These are phyloP conservation scores for Wickerhamiella dianesei DNA, from an alignment of 805 yeast species.

Conservation along the genomic window DNA sequence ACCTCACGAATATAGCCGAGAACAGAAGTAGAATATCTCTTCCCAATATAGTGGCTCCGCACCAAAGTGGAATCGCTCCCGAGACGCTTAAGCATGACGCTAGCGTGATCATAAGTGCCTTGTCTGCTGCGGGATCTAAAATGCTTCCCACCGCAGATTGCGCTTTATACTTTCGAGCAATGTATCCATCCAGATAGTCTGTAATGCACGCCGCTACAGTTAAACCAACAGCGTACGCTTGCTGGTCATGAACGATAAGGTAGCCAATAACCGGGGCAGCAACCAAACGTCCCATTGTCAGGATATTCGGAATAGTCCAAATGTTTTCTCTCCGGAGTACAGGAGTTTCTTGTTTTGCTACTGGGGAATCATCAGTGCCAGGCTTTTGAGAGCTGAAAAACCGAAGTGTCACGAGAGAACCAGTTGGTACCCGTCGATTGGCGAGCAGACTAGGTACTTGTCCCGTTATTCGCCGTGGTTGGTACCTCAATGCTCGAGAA, in stretches of 20 bases:
- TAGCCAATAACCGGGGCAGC: constrained; percentile 80
- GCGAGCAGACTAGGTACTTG: too few relatives aligned
- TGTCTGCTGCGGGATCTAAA: constrained; percentile 92
- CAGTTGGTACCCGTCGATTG: not conserved
- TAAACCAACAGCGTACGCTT: constrained; percentile 51
- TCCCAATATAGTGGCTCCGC: constrained; percentile 58
- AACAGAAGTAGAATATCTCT: constrained; percentile 64
- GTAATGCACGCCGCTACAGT: constrained; percentile 81
- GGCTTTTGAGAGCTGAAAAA: not conserved
- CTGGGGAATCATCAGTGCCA: not conserved
- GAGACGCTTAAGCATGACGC: constrained; percentile 63
- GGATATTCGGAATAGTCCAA: constrained; percentile 73
- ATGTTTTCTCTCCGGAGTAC: constrained; percentile 34
- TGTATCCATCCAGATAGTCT: constrained; percentile 80
- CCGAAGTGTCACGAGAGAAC: not conserved
- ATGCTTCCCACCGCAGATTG: constrained; percentile 78
- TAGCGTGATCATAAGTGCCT: constrained; percentile 72
- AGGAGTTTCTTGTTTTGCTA: not conserved
- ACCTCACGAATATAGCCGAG: constrained; percentile 61
- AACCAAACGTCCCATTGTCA: constrained; percentile 68
- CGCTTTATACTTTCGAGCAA: constrained; percentile 71
- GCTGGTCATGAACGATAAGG: constrained; percentile 49
- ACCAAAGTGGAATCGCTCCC: constrained; percentile 48
- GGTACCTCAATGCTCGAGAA: too few relatives aligned
- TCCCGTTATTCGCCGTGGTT: too few relatives aligned